These are phyloP conservation scores for Penicillium nordicum DNA, from an alignment of 2,329 filamentous ascomycete genomes.

Conservation along the genomic window DNA sequence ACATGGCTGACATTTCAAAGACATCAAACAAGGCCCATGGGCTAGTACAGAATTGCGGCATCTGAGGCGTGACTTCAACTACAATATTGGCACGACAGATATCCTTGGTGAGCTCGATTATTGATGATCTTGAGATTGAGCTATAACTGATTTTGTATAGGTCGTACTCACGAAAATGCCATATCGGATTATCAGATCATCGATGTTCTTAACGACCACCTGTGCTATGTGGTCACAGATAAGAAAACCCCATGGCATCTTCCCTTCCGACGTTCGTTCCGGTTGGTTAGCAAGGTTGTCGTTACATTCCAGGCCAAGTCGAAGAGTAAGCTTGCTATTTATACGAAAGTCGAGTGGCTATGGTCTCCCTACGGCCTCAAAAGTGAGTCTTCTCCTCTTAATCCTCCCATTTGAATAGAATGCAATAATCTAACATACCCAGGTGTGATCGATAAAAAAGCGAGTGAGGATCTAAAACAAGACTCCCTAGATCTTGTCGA, in stretches of 20 bases:
- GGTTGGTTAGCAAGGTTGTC: constrained; percentile 82
- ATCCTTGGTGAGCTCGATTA: constrained; percentile 54
- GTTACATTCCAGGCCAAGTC: constrained; percentile 92
- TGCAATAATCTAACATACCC: constrained; percentile 9
- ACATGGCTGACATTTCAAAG: constrained; percentile 33
- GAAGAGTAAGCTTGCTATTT: constrained; percentile 85
- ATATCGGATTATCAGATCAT: constrained; percentile 83
- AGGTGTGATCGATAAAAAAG: constrained; percentile 59
- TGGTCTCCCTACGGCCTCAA: constrained; percentile 56
- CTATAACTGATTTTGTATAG: constrained; percentile 27
- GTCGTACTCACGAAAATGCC: constrained; percentile 53
- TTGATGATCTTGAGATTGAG: neutral
- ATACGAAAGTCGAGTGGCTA: constrained; percentile 83
- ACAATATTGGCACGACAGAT: constrained; percentile 67
- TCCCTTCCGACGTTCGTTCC: constrained; percentile 74
- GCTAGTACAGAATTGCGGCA: constrained; percentile 64
- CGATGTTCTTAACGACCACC: constrained; percentile 74
- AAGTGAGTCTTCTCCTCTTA: constrained; percentile 30
- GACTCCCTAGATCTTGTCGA: constrained; percentile 50
- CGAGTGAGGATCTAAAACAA: constrained; percentile 63
- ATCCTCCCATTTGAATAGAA: neutral
- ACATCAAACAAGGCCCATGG: constrained; percentile 87
- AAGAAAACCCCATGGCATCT: constrained; percentile 74
- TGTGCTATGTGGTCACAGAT: constrained; percentile 66
- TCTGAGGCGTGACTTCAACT: constrained; percentile 75